Conservation (phyloP, 2,329 filamentous ascomycete species). For the Penicillium sp. region DNA sequence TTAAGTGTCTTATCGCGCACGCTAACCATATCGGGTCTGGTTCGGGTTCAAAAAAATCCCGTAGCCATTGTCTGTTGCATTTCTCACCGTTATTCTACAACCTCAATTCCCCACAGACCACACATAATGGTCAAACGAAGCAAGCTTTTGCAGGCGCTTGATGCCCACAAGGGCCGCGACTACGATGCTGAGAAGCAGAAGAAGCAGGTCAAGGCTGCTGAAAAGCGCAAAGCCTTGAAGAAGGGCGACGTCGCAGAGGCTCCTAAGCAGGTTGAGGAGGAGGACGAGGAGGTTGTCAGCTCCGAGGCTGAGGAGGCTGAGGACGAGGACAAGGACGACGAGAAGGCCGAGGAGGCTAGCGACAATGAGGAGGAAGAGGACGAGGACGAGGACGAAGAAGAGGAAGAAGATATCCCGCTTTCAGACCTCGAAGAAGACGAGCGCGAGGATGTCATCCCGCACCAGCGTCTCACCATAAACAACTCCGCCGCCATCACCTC, state of each 20-base stretch:
- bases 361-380: slow-evolving; percentile 51
- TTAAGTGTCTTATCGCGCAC: slow-evolving; percentile 19
- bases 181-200: slow-evolving; percentile 73
- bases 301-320: slow-evolving; percentile 17
- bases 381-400: slow-evolving; percentile 62
- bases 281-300: slow-evolving; percentile 37
- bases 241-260: slow-evolving; percentile 25
- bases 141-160: slow-evolving; percentile 56
- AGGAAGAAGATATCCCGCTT: slow-evolving; percentile 82
- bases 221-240: slow-evolving; percentile 42
- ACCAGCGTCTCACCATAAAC: slow-evolving; percentile 94
- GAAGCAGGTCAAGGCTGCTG: slow-evolving; percentile 53
- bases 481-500: slow-evolving; percentile 82
- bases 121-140: slow-evolving; percentile 49
- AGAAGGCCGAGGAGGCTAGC: slow-evolving; percentile 32
- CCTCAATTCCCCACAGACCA: slow-evolving; percentile 12
- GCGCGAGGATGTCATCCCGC: slow-evolving; percentile 77
- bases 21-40: slow-evolving; percentile 22
- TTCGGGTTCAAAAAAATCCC: slow-evolving; percentile 33
- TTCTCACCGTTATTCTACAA: slow-evolving; percentile 13
- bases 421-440: slow-evolving; percentile 80
- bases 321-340: slow-evolving; percentile 28
- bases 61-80: slow-evolving; percentile 19
- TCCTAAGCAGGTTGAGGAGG: slow-evolving; percentile 22
- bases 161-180: slow-evolving; percentile 57